Evolutionary conservation across 2,329 filamentous ascomycete genomes (phyloP).

Genomic region (Aspergillus melleus): DNA sequence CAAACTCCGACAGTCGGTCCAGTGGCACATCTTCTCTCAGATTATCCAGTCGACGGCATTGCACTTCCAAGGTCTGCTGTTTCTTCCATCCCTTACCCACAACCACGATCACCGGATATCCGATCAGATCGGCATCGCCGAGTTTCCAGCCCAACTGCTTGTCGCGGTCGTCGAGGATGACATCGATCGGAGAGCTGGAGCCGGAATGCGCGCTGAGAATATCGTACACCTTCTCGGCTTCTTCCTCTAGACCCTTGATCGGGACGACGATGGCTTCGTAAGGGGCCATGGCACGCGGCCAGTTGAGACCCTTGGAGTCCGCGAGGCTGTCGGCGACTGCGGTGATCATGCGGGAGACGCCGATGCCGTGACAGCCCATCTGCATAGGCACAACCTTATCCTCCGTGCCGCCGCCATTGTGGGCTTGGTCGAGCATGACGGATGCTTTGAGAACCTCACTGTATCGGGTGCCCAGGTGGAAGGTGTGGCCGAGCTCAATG

Average conservation of each 20-base stretch:
- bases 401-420: slow-evolving; percentile 22
- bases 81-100: slow-evolving; percentile 70
- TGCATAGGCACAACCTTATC: slow-evolving; percentile 61
- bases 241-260: slow-evolving; percentile 49
- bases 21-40: slow-evolving; percentile 61
- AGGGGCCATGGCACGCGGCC: slow-evolving; percentile 84
- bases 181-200: slow-evolving; percentile 52
- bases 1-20: slow-evolving; percentile 50
- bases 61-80: slow-evolving; percentile 67
- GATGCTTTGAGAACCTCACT: slow-evolving; percentile 69
- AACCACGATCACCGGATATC: slow-evolving; percentile 81
- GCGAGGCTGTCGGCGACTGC: slow-evolving; percentile 76
- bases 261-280: slow-evolving; percentile 73
- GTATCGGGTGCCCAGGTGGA: slow-evolving; percentile 89
- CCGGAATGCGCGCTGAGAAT: slow-evolving; percentile 40
- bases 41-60: slow-evolving; percentile 66
- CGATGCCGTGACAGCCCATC: slow-evolving; percentile 97
- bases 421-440: slow-evolving; percentile 50
- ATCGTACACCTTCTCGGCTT: slow-evolving; percentile 64
- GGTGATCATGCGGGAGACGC: slow-evolving; percentile 84
- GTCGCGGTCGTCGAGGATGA: slow-evolving; percentile 71
- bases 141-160: slow-evolving; percentile 79
- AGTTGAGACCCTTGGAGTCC: slow-evolving; percentile 75
- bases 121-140: slow-evolving; percentile 83
- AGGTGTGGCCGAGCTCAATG: slow-evolving; percentile 92